These are phyloP conservation scores for Saccharomyces hybrid DNA, from an alignment of 1,139 yeast species.

Conservation along the genomic window DNA sequence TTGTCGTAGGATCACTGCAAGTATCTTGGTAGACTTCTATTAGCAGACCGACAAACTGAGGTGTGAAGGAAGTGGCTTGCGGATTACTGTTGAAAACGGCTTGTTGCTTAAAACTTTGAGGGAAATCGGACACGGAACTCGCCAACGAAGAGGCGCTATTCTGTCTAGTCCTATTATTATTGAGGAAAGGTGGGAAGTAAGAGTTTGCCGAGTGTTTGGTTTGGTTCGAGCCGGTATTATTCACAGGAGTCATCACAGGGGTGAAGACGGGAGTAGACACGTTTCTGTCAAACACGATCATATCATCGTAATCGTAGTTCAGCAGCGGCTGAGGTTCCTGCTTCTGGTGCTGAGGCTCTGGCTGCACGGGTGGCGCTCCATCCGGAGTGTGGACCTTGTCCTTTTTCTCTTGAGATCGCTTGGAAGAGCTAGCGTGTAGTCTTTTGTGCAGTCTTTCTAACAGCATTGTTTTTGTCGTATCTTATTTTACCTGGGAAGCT, in stretches of 20 bases:
- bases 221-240: background rate
- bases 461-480: too few relatives aligned
- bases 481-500: too few relatives aligned
- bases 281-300: background rate
- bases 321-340: background rate
- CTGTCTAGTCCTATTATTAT: conserved; percentile 3
- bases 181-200: conserved; percentile 2
- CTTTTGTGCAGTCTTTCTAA: background rate
- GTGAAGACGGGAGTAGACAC: background rate
- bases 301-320: background rate
- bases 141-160: conserved; percentile 5
- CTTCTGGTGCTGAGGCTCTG: background rate
- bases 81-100: conserved; percentile 3
- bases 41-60: conserved; percentile 22
- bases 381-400: background rate
- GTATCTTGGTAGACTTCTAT: conserved; percentile 26
- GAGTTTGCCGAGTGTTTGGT: background rate
- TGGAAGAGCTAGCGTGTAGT: background rate
- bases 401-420: background rate
- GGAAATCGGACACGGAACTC: conserved; percentile 5
- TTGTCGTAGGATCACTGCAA: conserved; percentile 29
- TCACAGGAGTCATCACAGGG: background rate
- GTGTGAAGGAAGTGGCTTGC: conserved; percentile 14
- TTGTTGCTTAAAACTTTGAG: conserved; percentile 1
- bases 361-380: background rate